Percentiles rank a stretch among this genome's conserved stretches.
Conservation (phyloP, 2,329 filamentous ascomycete genomes). For the Talaromyces sp. region DNA sequence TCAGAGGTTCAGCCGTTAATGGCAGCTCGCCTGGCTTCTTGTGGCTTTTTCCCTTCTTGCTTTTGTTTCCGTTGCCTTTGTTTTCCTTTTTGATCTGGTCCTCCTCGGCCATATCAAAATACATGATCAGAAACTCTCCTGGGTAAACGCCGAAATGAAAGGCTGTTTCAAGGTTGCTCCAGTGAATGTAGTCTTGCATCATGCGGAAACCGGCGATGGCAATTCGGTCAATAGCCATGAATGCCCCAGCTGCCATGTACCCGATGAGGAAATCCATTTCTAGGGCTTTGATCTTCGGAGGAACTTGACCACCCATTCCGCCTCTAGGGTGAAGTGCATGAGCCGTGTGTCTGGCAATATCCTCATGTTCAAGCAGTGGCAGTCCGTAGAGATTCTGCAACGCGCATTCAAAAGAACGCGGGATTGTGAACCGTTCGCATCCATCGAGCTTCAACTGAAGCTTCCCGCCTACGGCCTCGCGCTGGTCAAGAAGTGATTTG, state of each 20-base stretch:
- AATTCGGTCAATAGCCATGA: slow-evolving; percentile 20
- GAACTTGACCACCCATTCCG: neutral
- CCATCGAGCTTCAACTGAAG: slow-evolving; percentile 14
- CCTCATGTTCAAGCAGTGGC: slow-evolving; percentile 13
- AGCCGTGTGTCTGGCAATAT: slow-evolving; percentile 14
- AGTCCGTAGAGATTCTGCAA: slow-evolving; percentile 23
- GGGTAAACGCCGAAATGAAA: slow-evolving; percentile 22
- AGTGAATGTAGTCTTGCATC: slow-evolving; percentile 18
- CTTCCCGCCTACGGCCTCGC: neutral
- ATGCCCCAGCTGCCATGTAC: slow-evolving; percentile 25
- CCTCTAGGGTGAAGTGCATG: slow-evolving; percentile 11
- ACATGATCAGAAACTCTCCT: slow-evolving; percentile 17
- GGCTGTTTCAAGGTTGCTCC: slow-evolving; percentile 24
- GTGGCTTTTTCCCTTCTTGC: slow-evolving; percentile 2
- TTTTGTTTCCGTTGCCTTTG: neutral
- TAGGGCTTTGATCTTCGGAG: slow-evolving; percentile 14
- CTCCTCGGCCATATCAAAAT: neutral
- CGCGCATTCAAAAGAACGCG: slow-evolving; percentile 20
- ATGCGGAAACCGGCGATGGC: slow-evolving; percentile 21
- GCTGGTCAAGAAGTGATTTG: slow-evolving; percentile 12
- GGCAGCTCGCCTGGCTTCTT: slow-evolving; percentile 3
- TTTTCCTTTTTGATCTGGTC: neutral
- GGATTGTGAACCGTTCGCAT: slow-evolving; percentile 17
- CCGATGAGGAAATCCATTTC: slow-evolving; percentile 24
- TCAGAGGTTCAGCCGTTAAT: slow-evolving; percentile 11